Base-by-base conservation (phyloP, 2,329 filamentous ascomycete species). In the Ascochyta clinopodiicola region DNA sequence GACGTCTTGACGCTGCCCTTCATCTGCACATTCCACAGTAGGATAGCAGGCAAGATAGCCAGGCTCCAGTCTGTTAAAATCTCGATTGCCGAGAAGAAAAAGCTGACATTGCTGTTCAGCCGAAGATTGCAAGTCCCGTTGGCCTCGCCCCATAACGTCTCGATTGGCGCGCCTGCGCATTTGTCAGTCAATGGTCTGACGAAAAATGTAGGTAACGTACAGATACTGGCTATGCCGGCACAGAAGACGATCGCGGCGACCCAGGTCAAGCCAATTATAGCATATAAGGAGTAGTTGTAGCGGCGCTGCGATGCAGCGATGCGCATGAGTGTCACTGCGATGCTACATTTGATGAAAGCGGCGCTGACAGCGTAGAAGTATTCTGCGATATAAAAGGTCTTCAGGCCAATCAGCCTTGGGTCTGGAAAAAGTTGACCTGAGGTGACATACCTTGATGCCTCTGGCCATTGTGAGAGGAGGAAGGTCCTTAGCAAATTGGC, bases 1-100 rank as follows among this genome's bases (percentile, higher is more conserved):
- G 76, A 78, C 17, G 70, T 44, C 57, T 80, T 79, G 44, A 78
- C 74, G 21, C 65, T 70, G 36, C 60, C 59, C 56, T 78, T 77
- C 62, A 67, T 66, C 29, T 67, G 64, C 22, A 67, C 58, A 19
- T 63, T 64, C 63, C 64, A 66, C 12, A 67, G 47, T 24, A 67
- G 17, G 36, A 67, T 34, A 6, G 58, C 61, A 8, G 63, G 64
- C 42, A 66, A 10, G 9, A 66, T 48, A 1, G 63, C 63, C 6
- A 66, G 60, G 50, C 54, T 61, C 40, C 62, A 66, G 46, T 64
- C 62, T 1, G 61, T 60, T 7, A 62, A 7, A 32, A 66, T 66
- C 27, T 64, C 63, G 21, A 64, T 63, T 7, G 62, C 63, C 2
- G 61, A 64, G 36, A 63, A 66, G 39, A 66, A 66, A 13, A 66